Percentiles rank a stretch among this genome's conserved stretches.
Evolutionary conservation across 495 filamentous ascomycete genomes (phyloP).

Genomic region (Oleoguttula mirabilis): DNA sequence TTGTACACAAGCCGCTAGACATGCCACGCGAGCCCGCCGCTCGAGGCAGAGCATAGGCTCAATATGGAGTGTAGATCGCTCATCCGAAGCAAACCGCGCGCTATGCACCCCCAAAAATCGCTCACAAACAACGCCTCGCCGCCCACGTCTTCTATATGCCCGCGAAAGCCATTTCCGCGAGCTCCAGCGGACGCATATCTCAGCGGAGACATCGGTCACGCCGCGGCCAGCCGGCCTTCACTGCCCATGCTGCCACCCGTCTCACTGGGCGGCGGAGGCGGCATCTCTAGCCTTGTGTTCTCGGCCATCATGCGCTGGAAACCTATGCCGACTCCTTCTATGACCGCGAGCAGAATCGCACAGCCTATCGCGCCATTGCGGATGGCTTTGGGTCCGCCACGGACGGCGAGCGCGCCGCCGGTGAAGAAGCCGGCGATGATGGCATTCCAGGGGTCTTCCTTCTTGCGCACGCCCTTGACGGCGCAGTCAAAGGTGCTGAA

Average conservation of each 20-base stretch:
- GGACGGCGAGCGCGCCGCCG: constrained; percentile 76
- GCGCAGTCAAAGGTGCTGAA: constrained; percentile 94
- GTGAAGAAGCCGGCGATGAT: constrained; percentile 96
- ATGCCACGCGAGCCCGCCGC: too few relatives aligned
- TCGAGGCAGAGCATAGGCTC: too few relatives aligned
- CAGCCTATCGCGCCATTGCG: constrained; percentile 93
- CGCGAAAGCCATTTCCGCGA: too few relatives aligned
- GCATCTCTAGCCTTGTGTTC: constrained; percentile 64
- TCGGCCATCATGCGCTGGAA: constrained; percentile 95
- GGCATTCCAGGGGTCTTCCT: constrained; percentile 95
- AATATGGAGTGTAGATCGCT: too few relatives aligned
- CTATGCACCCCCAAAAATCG: too few relatives aligned
- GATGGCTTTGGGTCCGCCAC: constrained; percentile 78
- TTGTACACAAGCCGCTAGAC: too few relatives aligned
- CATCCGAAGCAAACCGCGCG: too few relatives aligned
- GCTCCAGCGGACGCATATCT: too few relatives aligned
- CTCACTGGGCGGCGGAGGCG: constrained; percentile 26
- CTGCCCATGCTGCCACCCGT: constrained; percentile 5
- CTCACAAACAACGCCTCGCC: too few relatives aligned
- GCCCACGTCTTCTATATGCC: too few relatives aligned
- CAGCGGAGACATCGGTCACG: too few relatives aligned
- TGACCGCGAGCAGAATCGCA: constrained; percentile 84
- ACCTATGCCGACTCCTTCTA: constrained; percentile 94
- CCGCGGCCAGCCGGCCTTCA: constrained; percentile 15
- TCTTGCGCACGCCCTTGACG: constrained; percentile 85